Evolutionary conservation across 345 rosid species (phyloP).

Genomic region (Microcos paniculata): DNA sequence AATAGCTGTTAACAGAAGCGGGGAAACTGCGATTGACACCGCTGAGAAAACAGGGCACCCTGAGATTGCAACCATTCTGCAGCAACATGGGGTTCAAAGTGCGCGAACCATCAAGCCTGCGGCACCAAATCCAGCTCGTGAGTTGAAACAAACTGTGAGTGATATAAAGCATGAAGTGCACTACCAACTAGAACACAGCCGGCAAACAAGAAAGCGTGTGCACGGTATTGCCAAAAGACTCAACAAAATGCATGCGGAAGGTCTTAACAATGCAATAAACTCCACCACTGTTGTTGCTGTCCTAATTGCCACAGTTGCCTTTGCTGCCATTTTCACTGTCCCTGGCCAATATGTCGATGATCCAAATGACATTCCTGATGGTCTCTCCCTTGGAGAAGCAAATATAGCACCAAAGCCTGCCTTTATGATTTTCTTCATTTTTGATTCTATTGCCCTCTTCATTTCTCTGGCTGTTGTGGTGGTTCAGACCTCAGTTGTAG

Average conservation of each 20-base stretch:
- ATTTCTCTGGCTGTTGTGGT: conserved; percentile 92
- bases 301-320: conserved; percentile 88
- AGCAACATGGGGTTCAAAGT: conserved; percentile 65
- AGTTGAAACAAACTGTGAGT: conserved; percentile 87
- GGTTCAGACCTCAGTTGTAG: conserved; percentile 93
- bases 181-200: conserved; percentile 85
- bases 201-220: conserved; percentile 79
- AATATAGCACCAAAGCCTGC: conserved; percentile 62
- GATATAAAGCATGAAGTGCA: conserved; percentile 95
- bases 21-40: conserved; percentile 82
- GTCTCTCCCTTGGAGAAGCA: conserved; percentile 75
- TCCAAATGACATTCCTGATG: conserved; percentile 29
- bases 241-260: conserved; percentile 84
- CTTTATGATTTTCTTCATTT: conserved; percentile 76
- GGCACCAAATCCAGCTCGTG: conserved; percentile 57
- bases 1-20: conserved; percentile 52
- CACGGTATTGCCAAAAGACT: conserved; percentile 86
- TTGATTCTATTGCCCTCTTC: conserved; percentile 85
- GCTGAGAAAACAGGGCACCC: conserved; percentile 78
- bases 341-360: conserved; percentile 87
- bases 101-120: conserved; percentile 59
- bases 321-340: conserved; percentile 89
- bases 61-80: conserved; percentile 47
- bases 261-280: conserved; percentile 92
- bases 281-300: conserved; percentile 95